Evolutionary conservation across 805 yeast genomes (phyloP), one percentile per base, ranked within the genome.

Genomic region (Candida golubevii): DNA sequence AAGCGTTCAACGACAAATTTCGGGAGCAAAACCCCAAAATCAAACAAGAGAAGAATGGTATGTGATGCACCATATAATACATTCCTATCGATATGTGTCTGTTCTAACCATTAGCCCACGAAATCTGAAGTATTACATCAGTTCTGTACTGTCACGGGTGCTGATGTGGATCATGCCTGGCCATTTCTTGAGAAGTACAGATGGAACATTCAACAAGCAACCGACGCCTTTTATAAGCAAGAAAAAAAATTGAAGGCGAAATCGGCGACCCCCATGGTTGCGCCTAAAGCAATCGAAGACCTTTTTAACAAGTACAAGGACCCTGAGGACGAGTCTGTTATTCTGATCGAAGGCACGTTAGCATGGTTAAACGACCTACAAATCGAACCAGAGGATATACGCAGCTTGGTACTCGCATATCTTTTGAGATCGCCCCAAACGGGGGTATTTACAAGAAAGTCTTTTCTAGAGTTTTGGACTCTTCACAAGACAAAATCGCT

Each of bases 341-440:
- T 89, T 33, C 91, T 82, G 26, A 71, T 86, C 8, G 93, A 88
- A 46, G 97, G 96, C 0, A 84, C 97, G 0, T 61, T 90, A 8
- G 52, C 58, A 33, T 87, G 82, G 54, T 66, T 91, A 18, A 72
- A 71, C 12, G 96, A 83, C 54, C 64, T 91, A 38, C 81, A 77
- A 0, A 71, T 83, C 33, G 79, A 79, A 11, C 83, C 89, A 0
- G 98, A 91, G 53, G 89, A 90, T 57, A 71, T 79, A 8, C 75
- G 71, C 6, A 83, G 88, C 3, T 68, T 91, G 36, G 80, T 85
- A 0, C 60, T 91, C 9, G 88, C 93, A 0, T 82, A 79, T 55
- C 73, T 83, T 40, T 66, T 91, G 38, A 76, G 79, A 33, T 76
- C 88, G 1, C 85, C 88, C 1, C 66, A 75, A 3, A 77, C 80